phyloP scores from a whole-genome alignment of 306 rosid species.

The Inga laurina region DNA sequence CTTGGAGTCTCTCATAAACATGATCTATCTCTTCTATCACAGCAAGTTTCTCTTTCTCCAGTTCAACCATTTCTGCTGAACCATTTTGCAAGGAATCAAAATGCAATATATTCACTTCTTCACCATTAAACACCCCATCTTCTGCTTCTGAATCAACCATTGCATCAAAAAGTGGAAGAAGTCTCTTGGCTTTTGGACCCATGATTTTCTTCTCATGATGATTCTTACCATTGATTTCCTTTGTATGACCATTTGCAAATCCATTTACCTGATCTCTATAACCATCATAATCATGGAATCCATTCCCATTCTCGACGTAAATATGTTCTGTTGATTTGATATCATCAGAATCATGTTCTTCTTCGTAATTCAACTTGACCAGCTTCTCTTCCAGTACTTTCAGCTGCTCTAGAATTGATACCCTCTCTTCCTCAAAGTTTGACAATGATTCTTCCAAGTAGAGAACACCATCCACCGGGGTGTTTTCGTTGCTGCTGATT shows the following conservation, averaged over 20 bases:
- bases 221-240: slow-evolving; percentile 65
- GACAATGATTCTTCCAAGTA: slow-evolving; percentile 78
- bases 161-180: slow-evolving; percentile 56
- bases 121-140: slow-evolving; percentile 57
- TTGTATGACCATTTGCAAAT: slow-evolving; percentile 60
- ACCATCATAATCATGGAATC: slow-evolving; percentile 54
- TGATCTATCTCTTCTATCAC: slow-evolving; percentile 70
- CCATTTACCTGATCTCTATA: slow-evolving; percentile 47
- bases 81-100: slow-evolving; percentile 35
- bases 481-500: slow-evolving; percentile 57
- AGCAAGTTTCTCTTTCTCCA: slow-evolving; percentile 50
- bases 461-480: slow-evolving; percentile 71
- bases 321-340: slow-evolving; percentile 40
- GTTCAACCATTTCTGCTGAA: slow-evolving; percentile 40
- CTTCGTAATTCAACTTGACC: slow-evolving; percentile 63
- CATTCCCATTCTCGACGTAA: slow-evolving; percentile 66
- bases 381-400: slow-evolving; percentile 88
- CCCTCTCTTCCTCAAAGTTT: slow-evolving; percentile 88
- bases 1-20: slow-evolving; percentile 86
- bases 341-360: slow-evolving; percentile 55
- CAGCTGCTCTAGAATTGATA: slow-evolving; percentile 79
- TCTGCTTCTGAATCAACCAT: slow-evolving; percentile 58
- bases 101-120: slow-evolving; percentile 48
- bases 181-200: slow-evolving; percentile 58
- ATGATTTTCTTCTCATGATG: slow-evolving; percentile 55